phyloP scores from a whole-genome alignment of 768 basidiomycete genomes.

The Galerina sulciceps region DNA sequence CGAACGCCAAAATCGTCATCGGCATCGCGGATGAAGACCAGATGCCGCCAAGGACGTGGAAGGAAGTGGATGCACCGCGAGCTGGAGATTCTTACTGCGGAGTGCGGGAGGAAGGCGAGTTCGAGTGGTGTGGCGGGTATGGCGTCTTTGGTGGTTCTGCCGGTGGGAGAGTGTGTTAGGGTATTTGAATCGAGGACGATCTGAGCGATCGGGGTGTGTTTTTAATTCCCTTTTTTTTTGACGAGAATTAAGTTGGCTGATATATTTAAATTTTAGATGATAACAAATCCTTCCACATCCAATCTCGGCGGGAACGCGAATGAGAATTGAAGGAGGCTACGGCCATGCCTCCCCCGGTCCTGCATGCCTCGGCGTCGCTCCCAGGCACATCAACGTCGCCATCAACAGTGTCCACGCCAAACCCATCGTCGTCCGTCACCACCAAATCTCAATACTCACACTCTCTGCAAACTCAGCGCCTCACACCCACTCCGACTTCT shows the following conservation, averaged over 20 bases:
- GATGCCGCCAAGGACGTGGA: too few species aligned
- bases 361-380: neutral
- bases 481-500: neutral
- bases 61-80: slow-evolving; percentile 44
- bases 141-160: neutral
- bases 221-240: neutral
- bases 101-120: neutral
- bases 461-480: neutral
- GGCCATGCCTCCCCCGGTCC: neutral
- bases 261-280: neutral
- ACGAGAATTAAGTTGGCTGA: neutral
- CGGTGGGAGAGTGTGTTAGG: slow-evolving; percentile 1
- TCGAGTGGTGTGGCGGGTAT: neutral
- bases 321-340: neutral
- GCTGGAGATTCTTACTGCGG: slow-evolving; percentile 27
- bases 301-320: neutral
- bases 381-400: neutral
- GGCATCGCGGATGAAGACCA: slow-evolving; percentile 35
- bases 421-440: neutral
- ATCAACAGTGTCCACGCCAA: neutral
- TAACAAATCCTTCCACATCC: neutral
- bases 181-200: slow-evolving; percentile 12
- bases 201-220: neutral
- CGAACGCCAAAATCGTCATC: too few species aligned
- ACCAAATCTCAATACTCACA: neutral